These are phyloP conservation scores for Huntiella savannae DNA, from an alignment of 2,329 filamentous ascomycete species.

Conservation along the genomic window DNA sequence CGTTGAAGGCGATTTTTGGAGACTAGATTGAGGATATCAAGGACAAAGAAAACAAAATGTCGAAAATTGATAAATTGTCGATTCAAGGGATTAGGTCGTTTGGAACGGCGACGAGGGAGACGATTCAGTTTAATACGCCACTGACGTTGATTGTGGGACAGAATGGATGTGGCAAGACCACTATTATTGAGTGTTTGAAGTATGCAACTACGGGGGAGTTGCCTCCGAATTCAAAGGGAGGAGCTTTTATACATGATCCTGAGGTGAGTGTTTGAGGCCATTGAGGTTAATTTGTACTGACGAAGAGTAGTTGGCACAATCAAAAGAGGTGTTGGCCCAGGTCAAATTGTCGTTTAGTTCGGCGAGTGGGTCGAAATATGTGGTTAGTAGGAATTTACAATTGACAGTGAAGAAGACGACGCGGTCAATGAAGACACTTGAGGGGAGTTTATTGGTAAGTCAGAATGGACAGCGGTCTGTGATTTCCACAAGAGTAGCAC, in stretches of 20 bases:
- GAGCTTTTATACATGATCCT: constrained; percentile 94
- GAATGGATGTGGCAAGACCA: constrained; percentile 96
- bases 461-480: constrained; percentile 63
- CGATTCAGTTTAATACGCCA: constrained; percentile 73
- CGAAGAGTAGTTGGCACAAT: constrained; percentile 9
- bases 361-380: constrained; percentile 59
- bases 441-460: constrained; percentile 55
- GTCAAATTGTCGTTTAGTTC: constrained; percentile 77
- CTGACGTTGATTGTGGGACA: constrained; percentile 91
- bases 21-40: neutral
- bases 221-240: constrained; percentile 75
- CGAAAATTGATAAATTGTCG: constrained; percentile 74
- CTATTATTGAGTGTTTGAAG: constrained; percentile 95
- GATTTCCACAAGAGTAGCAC: constrained; percentile 60
- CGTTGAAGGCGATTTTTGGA: neutral
- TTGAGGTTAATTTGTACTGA: neutral
- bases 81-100: constrained; percentile 77
- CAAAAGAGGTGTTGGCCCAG: constrained; percentile 70
- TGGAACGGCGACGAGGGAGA: constrained; percentile 52
- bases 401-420: constrained; percentile 69
- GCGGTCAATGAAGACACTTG: constrained; percentile 63
- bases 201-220: constrained; percentile 92
- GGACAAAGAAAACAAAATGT: constrained; percentile 25
- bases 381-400: constrained; percentile 67
- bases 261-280: constrained; percentile 32